Percentiles rank a stretch among this genome's conserved stretches.
Conservation (phyloP, 2,329 filamentous ascomycete genomes). For the Xylaria sp. region DNA sequence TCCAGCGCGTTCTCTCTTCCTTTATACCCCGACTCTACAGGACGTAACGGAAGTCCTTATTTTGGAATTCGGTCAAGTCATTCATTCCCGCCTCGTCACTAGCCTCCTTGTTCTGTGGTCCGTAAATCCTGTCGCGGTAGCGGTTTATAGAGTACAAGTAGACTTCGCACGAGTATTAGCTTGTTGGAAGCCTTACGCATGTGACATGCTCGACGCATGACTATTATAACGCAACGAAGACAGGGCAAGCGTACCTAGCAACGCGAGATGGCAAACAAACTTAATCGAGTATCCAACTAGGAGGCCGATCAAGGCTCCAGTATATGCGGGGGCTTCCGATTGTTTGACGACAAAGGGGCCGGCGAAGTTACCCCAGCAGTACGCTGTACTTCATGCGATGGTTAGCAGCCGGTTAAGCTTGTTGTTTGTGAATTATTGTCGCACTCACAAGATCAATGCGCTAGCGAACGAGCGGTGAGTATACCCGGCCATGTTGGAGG, state of each 20-base stretch:
- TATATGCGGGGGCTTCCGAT: conserved; percentile 42
- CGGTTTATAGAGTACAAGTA: neutral
- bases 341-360: conserved; percentile 46
- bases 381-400: conserved; percentile 39
- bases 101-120: conserved; percentile 41
- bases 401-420: neutral
- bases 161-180: neutral
- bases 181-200: too few relatives aligned
- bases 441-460: conserved; percentile 44
- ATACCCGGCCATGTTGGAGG: conserved; percentile 47
- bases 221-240: neutral
- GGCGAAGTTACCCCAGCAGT: conserved; percentile 48
- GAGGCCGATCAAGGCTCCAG: conserved; percentile 46
- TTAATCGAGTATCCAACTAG: conserved; percentile 46
- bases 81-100: conserved; percentile 49
- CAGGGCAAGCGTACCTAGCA: neutral
- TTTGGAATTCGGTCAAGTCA: conserved; percentile 49
- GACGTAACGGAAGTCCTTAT: conserved; percentile 51
- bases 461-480: conserved; percentile 44
- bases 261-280: neutral
- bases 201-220: neutral
- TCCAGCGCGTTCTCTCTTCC: neutral
- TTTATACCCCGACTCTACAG: neutral
- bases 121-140: conserved; percentile 45
- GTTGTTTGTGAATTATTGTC: neutral